These are phyloP conservation scores for Trametopsis cervina DNA, from an alignment of 768 basidiomycete genomes.

Conservation along the genomic window DNA sequence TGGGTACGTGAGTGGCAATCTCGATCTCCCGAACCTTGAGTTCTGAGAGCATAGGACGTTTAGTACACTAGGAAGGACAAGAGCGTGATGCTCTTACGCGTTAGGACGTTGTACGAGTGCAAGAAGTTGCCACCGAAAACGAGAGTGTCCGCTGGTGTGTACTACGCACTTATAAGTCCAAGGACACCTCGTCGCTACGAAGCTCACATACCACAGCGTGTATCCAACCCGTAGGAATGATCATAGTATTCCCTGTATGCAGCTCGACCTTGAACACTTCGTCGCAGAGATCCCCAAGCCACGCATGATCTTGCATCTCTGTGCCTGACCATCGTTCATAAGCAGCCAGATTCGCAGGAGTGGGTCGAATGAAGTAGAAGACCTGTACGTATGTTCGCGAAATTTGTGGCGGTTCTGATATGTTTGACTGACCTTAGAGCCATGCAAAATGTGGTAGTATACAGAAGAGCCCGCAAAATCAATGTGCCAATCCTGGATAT, in stretches of 20 bases:
- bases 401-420: not conserved
- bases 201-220: slow-evolving; percentile 78
- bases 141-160: slow-evolving; percentile 86
- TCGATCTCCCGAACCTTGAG: slow-evolving; percentile 88
- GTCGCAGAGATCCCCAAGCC: slow-evolving; percentile 91
- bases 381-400: slow-evolving; percentile 37
- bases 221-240: slow-evolving; percentile 96
- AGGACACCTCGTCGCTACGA: slow-evolving; percentile 5
- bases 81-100: slow-evolving; percentile 48
- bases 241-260: slow-evolving; percentile 77
- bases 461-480: slow-evolving; percentile 98
- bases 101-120: slow-evolving; percentile 84
- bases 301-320: slow-evolving; percentile 79
- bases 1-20: slow-evolving; percentile 86
- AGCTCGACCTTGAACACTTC: slow-evolving; percentile 84
- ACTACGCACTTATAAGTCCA: slow-evolving; percentile 33
- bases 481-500: slow-evolving; percentile 86
- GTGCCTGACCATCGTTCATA: slow-evolving; percentile 95
- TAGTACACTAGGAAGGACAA: not conserved
- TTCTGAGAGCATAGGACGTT: slow-evolving; percentile 40
- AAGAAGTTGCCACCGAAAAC: slow-evolving; percentile 98
- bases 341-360: slow-evolving; percentile 74
- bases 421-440: slow-evolving; percentile 57
- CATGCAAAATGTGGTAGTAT: slow-evolving; percentile 91
- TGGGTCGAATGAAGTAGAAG: slow-evolving; percentile 95